A percentile compares a stretch with the other conserved stretches of the same genome.
Evolutionary conservation across 1,139 yeast species (phyloP).

Genomic region (Kodamaea suecica): DNA sequence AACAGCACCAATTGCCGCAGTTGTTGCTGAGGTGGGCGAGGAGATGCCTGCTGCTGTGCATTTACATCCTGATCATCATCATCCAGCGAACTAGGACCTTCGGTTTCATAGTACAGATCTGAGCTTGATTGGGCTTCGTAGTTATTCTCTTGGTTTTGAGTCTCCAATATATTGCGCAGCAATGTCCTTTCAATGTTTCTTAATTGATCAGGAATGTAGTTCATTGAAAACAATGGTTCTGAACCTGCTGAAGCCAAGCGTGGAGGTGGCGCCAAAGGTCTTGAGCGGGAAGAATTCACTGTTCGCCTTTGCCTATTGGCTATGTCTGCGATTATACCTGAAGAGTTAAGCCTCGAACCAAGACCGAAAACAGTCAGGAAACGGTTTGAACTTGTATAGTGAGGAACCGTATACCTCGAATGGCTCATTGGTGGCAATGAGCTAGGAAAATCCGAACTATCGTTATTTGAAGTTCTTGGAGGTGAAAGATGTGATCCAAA

Average conservation of each 20-base stretch:
- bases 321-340: constrained; percentile 15
- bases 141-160: not conserved
- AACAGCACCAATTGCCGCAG: too few species aligned
- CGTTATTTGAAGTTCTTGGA: not conserved
- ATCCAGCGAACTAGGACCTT: constrained; percentile 8
- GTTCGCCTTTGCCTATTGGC: too few species aligned
- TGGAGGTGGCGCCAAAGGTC: constrained; percentile 1
- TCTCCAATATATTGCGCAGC: not conserved
- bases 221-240: constrained; percentile 3
- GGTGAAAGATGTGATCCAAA: constrained; percentile 1
- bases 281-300: constrained; percentile 1
- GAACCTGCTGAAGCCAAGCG: not conserved
- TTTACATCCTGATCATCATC: constrained; percentile 8
- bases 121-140: not conserved
- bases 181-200: constrained; percentile 6
- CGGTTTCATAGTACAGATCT: constrained; percentile 7
- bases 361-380: constrained; percentile 10
- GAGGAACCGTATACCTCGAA: constrained; percentile 4
- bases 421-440: constrained; percentile 6
- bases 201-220: constrained; percentile 9
- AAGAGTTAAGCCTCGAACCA: constrained; percentile 14
- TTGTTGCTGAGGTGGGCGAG: too few species aligned
- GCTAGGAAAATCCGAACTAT: not conserved
- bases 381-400: constrained; percentile 4
- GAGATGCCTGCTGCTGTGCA: too few species aligned